Base-by-base conservation (phyloP, 352 stramenopile genomes). In the Phytophthora tentaculata region DNA sequence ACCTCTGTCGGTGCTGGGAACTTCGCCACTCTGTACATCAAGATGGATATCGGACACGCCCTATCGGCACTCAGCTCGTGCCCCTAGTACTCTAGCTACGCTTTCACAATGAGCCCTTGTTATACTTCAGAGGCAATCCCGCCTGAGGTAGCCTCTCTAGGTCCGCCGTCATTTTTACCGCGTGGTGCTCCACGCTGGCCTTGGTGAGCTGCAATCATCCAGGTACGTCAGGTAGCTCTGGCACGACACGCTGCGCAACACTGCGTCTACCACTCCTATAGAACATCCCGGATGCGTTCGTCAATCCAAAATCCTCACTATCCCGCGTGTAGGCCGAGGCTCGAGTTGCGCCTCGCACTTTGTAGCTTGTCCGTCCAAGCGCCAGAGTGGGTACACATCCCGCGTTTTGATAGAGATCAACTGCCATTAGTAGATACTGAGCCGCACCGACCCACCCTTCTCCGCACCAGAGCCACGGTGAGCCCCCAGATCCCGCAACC, bases 81-180 rank as follows among this genome's bases (percentile, higher is more conserved):
- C n/a, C 68, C 64, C 12, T 77, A 17, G 22, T 70, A 77, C 39
- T 77, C 53, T 3, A 77, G 23, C 16, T 6, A 35, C 2, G 37
- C 12, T 0, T 35, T 48, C 8, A 48, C 67, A 81, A 81, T 1
- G 17, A 20, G 22, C 69, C 73, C 51, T 73, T 77, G 8, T 2
- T 37, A 51, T 0, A 50, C 37, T 73, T 77, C 47, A 37, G 22
- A 2, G 47, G 37, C 22, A 53, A 5, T 8, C 47, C 47, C 0
- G 47, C 47, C 6, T 12, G n/a, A 8, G 47, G 3, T 23, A 35
- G 13, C 6, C 47, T 28, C 10, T 37, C 23, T 23, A 23, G 1
- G 0, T 37, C 23, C 7, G 5, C 24, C 16, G 47, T 2, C 7
- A 35, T 14, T 14, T 35, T 23, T 23, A 37, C 47, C 12, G 22